These are phyloP conservation scores for Moniliella sp. DNA, from an alignment of 1,284 basidiomycete genomes.

Conservation along the genomic window DNA sequence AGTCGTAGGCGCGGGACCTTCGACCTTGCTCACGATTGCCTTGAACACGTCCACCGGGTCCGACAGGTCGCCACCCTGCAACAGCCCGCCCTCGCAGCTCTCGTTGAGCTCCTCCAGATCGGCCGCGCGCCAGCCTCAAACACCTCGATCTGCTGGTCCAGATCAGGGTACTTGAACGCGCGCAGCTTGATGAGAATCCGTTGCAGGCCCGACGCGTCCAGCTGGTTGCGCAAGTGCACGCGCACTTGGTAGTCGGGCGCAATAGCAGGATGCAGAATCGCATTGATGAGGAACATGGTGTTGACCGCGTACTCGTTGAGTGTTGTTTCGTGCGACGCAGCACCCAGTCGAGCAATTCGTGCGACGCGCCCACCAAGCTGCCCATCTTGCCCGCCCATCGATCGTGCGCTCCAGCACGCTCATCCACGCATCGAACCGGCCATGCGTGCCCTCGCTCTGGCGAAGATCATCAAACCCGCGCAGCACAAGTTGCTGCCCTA, in stretches of 20 bases:
- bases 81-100: slow-evolving; percentile 52
- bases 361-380: slow-evolving; percentile 74
- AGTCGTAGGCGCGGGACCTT: slow-evolving; percentile 57
- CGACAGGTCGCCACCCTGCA: slow-evolving; percentile 55
- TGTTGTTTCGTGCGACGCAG: slow-evolving; percentile 53
- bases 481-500: slow-evolving; percentile 38
- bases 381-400: slow-evolving; percentile 81
- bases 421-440: slow-evolving; percentile 70
- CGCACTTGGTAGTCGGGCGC: slow-evolving; percentile 46
- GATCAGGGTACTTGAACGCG: slow-evolving; percentile 44
- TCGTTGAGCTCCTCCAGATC: slow-evolving; percentile 60
- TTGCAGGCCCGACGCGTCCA: slow-evolving; percentile 65
- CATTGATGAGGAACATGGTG: slow-evolving; percentile 22
- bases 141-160: slow-evolving; percentile 50
- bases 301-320: slow-evolving; percentile 39
- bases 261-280: slow-evolving; percentile 21
- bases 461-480: slow-evolving; percentile 36
- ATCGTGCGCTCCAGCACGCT: slow-evolving; percentile 56
- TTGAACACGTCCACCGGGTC: slow-evolving; percentile 70
- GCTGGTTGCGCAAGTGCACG: slow-evolving; percentile 61
- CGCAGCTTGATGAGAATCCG: slow-evolving; percentile 53
- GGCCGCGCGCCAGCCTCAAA: slow-evolving; percentile 52
- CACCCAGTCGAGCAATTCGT: slow-evolving; percentile 47
- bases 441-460: slow-evolving; percentile 12
- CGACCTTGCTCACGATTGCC: slow-evolving; percentile 52